Evolutionary conservation across 257 asterid genomes (phyloP), one percentile per base, ranked within the genome.

Genomic region (Scutellaria galericulata): DNA sequence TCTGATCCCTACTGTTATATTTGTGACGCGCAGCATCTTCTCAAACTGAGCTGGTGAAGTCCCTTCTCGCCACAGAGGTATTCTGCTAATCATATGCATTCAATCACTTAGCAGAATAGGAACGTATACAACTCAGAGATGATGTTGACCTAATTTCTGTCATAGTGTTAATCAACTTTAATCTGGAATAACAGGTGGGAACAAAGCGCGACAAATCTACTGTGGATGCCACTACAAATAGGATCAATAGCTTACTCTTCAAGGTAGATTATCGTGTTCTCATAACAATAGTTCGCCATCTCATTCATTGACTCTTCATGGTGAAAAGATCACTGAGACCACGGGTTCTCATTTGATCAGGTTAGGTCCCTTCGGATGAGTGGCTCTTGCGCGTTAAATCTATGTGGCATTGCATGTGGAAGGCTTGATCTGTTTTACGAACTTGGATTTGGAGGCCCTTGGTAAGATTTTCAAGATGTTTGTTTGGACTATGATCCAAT

Each of bases 61-160:
- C 95, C 64, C 93, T 92, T 82, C 97, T 92, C 74, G 90, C 83
- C 66, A 88, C 97, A 15, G 97, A 86, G 96, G 97, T 89, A 83
- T 54, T 64, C 40, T 65, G 41, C 62, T 64, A 10, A 72, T 61
- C 66, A 44, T 54, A 47, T 63, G 35, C 46, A 57, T 42, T 27
- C 46, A 20, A n/a, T 55, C 12, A 52, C 27, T 24, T 31, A 4
- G 37, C 37, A 31, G 37, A 31, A 31, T 31, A 31, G 37, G 37
- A 31, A 31, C 37, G 0, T 31, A 31, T 31, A 31, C 37, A 31
- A 2, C 5, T 31, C 37, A 31, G 4, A 31, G 4, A 4, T 31
- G 37, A 31, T 31, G 37, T 31, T 31, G 37, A 31, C 37, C 37
- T 31, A 31, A 31, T 31, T 64, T n/a, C 57, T 18, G 24, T 57